phyloP scores from a whole-genome alignment of 2,329 filamentous ascomycete genomes.

The Thelonectria olida region DNA sequence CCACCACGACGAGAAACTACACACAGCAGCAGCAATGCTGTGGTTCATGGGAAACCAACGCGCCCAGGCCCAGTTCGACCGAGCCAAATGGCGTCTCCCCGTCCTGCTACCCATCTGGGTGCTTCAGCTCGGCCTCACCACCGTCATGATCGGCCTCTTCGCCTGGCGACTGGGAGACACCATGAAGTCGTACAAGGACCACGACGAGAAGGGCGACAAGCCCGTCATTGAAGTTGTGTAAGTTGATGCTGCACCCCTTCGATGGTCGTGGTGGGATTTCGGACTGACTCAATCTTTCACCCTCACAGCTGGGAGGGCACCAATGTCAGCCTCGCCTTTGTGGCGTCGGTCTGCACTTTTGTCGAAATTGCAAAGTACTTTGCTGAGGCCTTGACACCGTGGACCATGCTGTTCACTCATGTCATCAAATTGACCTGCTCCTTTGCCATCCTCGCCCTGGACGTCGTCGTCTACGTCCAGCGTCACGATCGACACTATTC shows the following conservation, averaged over 20 bases:
- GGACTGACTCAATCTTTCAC: neutral
- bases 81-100: constrained; percentile 59
- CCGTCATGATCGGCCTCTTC: constrained; percentile 61
- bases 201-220: constrained; percentile 49
- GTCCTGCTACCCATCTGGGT: constrained; percentile 61
- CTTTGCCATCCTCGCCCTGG: constrained; percentile 57
- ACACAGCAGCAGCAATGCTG: neutral
- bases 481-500: constrained; percentile 58
- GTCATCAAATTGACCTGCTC: constrained; percentile 60
- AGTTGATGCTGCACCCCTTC: constrained; percentile 37
- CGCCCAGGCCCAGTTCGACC: constrained; percentile 61
- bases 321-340: constrained; percentile 59
- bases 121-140: constrained; percentile 56
- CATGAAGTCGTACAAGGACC: constrained; percentile 52
- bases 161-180: constrained; percentile 62
- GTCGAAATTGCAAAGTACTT: constrained; percentile 58
- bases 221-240: constrained; percentile 62
- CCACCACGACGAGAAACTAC: neutral
- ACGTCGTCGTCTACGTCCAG: constrained; percentile 60
- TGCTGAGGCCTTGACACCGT: constrained; percentile 62
- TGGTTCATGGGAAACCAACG: constrained; percentile 53
- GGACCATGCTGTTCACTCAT: constrained; percentile 62
- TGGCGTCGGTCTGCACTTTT: constrained; percentile 57
- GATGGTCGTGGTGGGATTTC: neutral
- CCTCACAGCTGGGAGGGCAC: constrained; percentile 61